Conservation (phyloP, 1,139 yeast genomes). For the Lodderomyces metapsilosis region DNA sequence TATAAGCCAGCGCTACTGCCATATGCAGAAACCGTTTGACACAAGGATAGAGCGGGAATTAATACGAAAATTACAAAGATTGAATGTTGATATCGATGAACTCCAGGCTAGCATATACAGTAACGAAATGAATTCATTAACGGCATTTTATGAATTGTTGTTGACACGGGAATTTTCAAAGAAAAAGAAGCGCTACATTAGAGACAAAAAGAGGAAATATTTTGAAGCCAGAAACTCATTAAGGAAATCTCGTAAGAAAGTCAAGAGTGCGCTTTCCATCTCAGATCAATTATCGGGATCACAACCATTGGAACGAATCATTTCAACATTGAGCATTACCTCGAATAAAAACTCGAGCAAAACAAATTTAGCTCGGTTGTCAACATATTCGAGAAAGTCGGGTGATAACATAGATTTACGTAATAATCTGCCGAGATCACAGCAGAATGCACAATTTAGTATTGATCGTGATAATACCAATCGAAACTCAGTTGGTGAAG, state of each 20-base stretch:
- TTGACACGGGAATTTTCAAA: conserved; percentile 57
- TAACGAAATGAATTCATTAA: conserved; percentile 69
- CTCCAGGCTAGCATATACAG: conserved; percentile 60
- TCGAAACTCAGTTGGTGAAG: not conserved
- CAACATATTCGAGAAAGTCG: conserved; percentile 9
- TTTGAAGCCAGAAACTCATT: conserved; percentile 40
- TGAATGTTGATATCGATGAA: conserved; percentile 65
- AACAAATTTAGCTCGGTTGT: conserved; percentile 14
- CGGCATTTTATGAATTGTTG: conserved; percentile 82
- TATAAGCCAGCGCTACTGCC: conserved; percentile 40
- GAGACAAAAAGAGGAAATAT: conserved; percentile 40
- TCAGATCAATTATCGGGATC: conserved; percentile 27
- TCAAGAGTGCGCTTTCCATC: conserved; percentile 41
- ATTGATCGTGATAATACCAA: conserved; percentile 7
- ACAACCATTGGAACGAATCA: conserved; percentile 43
- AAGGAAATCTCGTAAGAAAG: conserved; percentile 50
- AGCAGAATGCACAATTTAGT: conserved; percentile 7
- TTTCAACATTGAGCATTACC: conserved; percentile 37
- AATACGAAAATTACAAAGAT: conserved; percentile 59
- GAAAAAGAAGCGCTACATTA: conserved; percentile 33
- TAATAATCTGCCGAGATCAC: conserved; percentile 10
- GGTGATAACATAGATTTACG: conserved; percentile 1
- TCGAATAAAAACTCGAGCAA: conserved; percentile 26
- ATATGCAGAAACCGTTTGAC: conserved; percentile 46
- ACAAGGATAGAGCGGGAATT: conserved; percentile 65